Evolutionary conservation across 2,329 filamentous ascomycete species (phyloP).

Genomic region (Fonsecaea monophora): DNA sequence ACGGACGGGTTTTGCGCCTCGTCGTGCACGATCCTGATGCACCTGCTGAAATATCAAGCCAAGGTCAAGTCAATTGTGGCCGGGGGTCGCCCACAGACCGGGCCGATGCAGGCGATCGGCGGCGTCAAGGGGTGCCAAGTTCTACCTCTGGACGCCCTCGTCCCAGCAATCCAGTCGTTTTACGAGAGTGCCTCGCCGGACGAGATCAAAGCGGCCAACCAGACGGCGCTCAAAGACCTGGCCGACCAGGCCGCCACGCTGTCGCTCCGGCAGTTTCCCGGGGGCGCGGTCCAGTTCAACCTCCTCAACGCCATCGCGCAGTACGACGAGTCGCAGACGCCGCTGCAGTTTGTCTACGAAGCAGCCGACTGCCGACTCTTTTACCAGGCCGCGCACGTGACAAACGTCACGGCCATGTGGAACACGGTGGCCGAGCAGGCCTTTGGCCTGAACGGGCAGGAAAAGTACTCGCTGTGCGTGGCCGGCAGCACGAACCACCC

Average conservation of each 20-base stretch:
- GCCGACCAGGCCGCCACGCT: slow-evolving; percentile 18
- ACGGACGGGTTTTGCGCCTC: slow-evolving; percentile 64
- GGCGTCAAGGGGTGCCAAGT: slow-evolving; percentile 63
- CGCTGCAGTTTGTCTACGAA: slow-evolving; percentile 68
- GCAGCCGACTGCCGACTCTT: slow-evolving; percentile 67
- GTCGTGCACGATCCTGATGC: slow-evolving; percentile 63
- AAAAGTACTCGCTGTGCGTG: slow-evolving; percentile 19
- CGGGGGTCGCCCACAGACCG: slow-evolving; percentile 63
- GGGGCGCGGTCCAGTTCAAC: slow-evolving; percentile 47
- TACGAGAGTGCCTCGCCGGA: slow-evolving; percentile 13
- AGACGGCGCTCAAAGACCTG: slow-evolving; percentile 33
- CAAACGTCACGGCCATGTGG: slow-evolving; percentile 62
- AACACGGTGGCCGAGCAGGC: slow-evolving; percentile 49
- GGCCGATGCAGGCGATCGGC: slow-evolving; percentile 68
- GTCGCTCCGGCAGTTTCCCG: slow-evolving; percentile 48
- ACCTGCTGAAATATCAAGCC: slow-evolving; percentile 61
- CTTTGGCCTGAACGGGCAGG: slow-evolving; percentile 39
- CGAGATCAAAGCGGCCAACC: slow-evolving; percentile 23
- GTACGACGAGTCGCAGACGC: slow-evolving; percentile 51
- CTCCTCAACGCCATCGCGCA: slow-evolving; percentile 13
- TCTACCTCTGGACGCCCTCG: slow-evolving; percentile 1
- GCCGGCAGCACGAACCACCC: slow-evolving; percentile 20
- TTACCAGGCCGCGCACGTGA: slow-evolving; percentile 62
- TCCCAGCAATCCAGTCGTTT: slow-evolving; percentile 9
- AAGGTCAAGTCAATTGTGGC: slow-evolving; percentile 64